Evolutionary conservation across 139 green algal genomes (phyloP), one percentile per base, ranked within the genome.

Genomic region (Chlorella sp.): DNA sequence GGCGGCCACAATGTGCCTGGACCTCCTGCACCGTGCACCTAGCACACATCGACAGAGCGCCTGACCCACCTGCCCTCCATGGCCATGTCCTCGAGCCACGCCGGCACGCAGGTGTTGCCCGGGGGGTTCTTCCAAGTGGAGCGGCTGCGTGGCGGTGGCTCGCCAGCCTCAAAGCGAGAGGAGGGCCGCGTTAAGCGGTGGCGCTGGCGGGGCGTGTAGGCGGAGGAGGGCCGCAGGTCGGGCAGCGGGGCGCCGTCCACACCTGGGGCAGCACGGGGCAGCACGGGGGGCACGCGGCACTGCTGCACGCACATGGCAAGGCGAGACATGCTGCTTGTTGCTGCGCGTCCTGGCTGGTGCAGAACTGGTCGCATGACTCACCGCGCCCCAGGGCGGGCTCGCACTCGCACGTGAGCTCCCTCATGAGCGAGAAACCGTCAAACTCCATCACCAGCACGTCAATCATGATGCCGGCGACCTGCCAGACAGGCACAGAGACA

Each of bases 381-480:
- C 67, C 49, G 29, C 27, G 49, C 2, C 42, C 42, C 27, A 72
- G 29, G 49, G 63, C 29, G 1, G 30, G 27, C 35, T 72, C 67
- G 30, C 67, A 72, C 2, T 22, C 42, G 17, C 5, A 27, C 1
- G 67, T 35, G 14, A 72, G 31, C 42, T 63, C 49, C 22, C 67
- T 42, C 30, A 34, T 34, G 30, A 72, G 63, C 2, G 49, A 29
- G 49, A 72, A 72, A n/a, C 67, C 67, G 2, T 64, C 67, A 63
- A 72, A 72, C 42, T 72, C 67, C 67, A 72, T 2, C n/a, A 72
- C 29, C 30, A 72, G 27, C 5, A 72, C 27, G 42, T 72, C 67
- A n/a, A 33, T 27, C 35, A 72, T n/a, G 42, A 63, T 6, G 1
- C 67, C 67, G 27, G 49, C 14, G 3, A 27, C 29, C 64, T 70